Evolutionary conservation across 148 eudicot species (phyloP).

Genomic region (Silene conica): DNA sequence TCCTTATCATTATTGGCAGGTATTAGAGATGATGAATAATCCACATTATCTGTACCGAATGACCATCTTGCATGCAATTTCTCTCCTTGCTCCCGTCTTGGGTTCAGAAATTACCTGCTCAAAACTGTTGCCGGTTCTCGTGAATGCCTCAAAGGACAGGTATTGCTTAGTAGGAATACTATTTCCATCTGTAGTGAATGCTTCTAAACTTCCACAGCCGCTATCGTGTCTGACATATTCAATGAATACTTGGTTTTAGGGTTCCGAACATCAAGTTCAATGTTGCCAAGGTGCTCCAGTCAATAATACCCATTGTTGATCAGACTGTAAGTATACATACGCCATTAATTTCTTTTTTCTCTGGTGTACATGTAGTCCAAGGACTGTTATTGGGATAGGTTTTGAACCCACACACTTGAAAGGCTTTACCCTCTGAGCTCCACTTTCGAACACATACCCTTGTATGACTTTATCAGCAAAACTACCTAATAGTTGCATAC

Average conservation of each 20-base stretch:
- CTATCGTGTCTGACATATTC: constrained; percentile 9
- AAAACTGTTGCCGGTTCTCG: constrained; percentile 69
- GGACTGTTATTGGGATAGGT: no score
- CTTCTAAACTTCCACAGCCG: not conserved
- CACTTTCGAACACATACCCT: no score
- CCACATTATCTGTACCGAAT: constrained; percentile 91
- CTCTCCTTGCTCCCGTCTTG: constrained; percentile 94
- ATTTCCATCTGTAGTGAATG: not conserved
- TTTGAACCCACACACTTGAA: no score
- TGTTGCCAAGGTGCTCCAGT: constrained; percentile 92
- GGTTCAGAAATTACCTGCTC: constrained; percentile 92
- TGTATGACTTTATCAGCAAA: no score
- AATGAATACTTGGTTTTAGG: constrained; percentile 28
- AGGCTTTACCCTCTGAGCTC: no score
- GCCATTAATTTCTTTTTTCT: no score
- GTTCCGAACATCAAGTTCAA: constrained; percentile 90
- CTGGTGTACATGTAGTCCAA: no score
- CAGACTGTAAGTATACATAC: constrained; percentile 53
- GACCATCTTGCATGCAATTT: constrained; percentile 82
- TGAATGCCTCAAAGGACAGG: constrained; percentile 81
- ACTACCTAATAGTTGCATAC: not conserved
- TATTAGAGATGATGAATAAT: constrained; percentile 83
- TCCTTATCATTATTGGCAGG: constrained; percentile 40
- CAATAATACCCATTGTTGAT: constrained; percentile 72
- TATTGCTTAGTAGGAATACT: constrained; percentile 3